phyloP scores from a whole-genome alignment of 345 rosid species.

The Acer saccharum region DNA sequence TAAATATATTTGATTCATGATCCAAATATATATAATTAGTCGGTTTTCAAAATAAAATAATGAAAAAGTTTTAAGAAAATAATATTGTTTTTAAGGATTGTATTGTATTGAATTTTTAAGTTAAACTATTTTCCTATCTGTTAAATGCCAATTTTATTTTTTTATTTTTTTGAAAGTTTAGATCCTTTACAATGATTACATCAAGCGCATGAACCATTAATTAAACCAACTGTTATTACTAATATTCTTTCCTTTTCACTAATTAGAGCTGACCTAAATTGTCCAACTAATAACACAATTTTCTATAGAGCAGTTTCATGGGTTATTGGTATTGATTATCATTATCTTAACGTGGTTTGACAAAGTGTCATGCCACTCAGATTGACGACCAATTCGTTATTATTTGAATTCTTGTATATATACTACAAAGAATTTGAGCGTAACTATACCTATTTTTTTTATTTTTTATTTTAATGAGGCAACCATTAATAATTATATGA shows the following conservation, averaged over 20 bases:
- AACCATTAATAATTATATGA: not conserved
- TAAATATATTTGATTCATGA: no score
- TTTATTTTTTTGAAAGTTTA: not conserved
- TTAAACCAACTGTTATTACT: not conserved
- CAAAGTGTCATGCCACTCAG: conserved; percentile 19
- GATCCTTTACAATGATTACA: conserved; percentile 11
- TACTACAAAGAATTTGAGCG: conserved; percentile 10
- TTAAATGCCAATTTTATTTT: not conserved
- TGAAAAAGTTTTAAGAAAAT: no score
- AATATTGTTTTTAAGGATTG: no score
- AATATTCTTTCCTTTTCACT: not conserved
- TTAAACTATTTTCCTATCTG: not conserved
- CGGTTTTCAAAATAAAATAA: no score
- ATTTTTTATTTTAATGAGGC: not conserved
- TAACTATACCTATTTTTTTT: not conserved
- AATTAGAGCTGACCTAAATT: conserved; percentile 4
- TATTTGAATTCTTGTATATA: conserved; percentile 15
- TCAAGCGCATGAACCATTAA: not conserved
- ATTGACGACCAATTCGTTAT: conserved; percentile 21
- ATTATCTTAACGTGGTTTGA: conserved; percentile 3
- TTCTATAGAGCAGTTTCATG: conserved; percentile 14
- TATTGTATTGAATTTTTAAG: no score
- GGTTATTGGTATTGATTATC: not conserved
- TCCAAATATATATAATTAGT: not conserved
- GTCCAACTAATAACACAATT: conserved; percentile 17